phyloP scores from a whole-genome alignment of 148 eudicot species.

The Cornus suecica region DNA sequence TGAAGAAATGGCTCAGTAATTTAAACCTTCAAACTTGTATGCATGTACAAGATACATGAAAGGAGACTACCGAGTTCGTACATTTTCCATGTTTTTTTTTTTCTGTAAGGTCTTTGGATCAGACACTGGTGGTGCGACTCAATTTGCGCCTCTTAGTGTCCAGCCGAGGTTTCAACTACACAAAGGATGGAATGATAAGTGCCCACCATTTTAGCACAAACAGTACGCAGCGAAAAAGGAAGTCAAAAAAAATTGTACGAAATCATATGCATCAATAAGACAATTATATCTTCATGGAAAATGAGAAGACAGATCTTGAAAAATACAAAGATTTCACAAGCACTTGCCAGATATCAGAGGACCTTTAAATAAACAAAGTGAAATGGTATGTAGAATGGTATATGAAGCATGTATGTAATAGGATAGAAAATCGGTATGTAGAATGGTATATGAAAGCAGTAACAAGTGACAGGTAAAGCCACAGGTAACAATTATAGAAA shows the following conservation, averaged over 20 bases:
- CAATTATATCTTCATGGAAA: not conserved
- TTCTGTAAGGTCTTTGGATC: not conserved
- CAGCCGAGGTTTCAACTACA: slow-evolving; percentile 62
- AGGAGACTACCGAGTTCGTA: not conserved
- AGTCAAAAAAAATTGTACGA: too few species aligned
- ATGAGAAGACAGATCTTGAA: not conserved
- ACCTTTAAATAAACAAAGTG: not conserved
- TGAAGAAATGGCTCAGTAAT: not conserved
- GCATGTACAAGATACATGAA: slow-evolving; percentile 1
- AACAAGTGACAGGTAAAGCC: not conserved
- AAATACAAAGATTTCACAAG: not conserved
- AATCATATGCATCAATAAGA: too few species aligned
- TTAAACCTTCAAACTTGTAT: not conserved
- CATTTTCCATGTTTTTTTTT: not conserved
- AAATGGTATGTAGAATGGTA: not conserved
- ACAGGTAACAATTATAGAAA: not conserved
- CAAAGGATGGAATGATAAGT: slow-evolving; percentile 12
- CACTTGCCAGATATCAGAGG: not conserved
- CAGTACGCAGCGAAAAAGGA: not conserved
- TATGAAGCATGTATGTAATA: too few species aligned
- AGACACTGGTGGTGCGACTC: slow-evolving; percentile 8
- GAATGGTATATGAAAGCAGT: not conserved
- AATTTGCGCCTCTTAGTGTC: slow-evolving; percentile 41
- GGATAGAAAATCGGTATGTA: not conserved
- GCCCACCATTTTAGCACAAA: not conserved